Evolutionary conservation across 345 rosid species (phyloP), one percentile per base, ranked within the genome.

Genomic region (Cochlearia excelsa): DNA sequence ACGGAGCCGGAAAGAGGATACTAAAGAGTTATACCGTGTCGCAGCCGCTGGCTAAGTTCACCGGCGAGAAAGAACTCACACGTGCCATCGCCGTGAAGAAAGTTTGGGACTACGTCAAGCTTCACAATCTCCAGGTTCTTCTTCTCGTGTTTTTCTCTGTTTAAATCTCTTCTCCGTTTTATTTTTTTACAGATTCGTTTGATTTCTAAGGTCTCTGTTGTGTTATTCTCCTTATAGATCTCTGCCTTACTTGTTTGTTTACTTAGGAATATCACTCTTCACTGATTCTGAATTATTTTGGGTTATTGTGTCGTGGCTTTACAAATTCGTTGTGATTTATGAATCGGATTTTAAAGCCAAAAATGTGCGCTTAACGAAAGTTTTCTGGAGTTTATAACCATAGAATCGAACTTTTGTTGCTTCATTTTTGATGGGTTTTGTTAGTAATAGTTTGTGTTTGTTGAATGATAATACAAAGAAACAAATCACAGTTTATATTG

Each of bases 41-140:
- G 23, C 42, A 56, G 42, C 52, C 46, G 42, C 76, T 77, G 4
- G 38, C 77, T 37, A 35, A 16, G 3, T 80, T 83, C 74, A 46
- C 76, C 8, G 88, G 84, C 3, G 67, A 54, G 38, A 64, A 39
- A 16, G 79, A 80, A 60, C 74, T 69, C 52, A 72, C 80, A 71
- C 81, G 88, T 16, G 23, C 73, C 11, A 48, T 71, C 0, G 83
- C 78, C 4, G 74, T 75, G 54, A 80, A 80, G 73, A 74, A 70
- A 67, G 68, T 83, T 23, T 83, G 88, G 85, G 71, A 57, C 33
- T 59, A 78, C 10, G 62, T 83, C 59, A 80, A 77, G 69, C 70
- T 47, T 1, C 57, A 76, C 59, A 75, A 77, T 27, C 80, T 83
- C 52, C 83, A 83, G 88, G 88, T 80, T 55, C 16, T 46, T 29